Conservation (phyloP, 192 early-diverging fungal species). For the Gorgonomyces haynaldii region DNA sequence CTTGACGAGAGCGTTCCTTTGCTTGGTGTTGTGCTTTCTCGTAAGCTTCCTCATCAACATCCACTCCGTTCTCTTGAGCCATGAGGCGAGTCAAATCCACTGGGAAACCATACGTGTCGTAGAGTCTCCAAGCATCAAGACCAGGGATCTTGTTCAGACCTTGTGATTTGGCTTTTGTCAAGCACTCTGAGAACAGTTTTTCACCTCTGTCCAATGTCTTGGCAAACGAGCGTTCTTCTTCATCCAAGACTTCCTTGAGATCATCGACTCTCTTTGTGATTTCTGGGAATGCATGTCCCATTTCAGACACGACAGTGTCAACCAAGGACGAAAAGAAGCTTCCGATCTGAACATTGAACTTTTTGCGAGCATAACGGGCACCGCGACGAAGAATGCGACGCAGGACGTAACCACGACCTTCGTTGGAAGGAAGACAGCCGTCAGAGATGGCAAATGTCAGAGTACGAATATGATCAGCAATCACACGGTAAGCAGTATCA, state of each 20-base stretch:
- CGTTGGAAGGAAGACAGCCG: slow-evolving; percentile 91
- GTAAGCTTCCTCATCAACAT: slow-evolving; percentile 77
- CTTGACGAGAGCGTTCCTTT: slow-evolving; percentile 56
- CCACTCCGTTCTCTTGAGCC: slow-evolving; percentile 90
- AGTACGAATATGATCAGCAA: slow-evolving; percentile 96
- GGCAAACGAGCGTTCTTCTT: slow-evolving; percentile 91
- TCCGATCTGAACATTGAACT: slow-evolving; percentile 81
- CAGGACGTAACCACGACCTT: slow-evolving; percentile 96
- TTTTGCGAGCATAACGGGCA: slow-evolving; percentile 84
- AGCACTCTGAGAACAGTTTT: slow-evolving; percentile 75
- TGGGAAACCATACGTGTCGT: slow-evolving; percentile 98
- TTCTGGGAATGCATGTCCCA: slow-evolving; percentile 91
- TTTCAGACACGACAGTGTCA: slow-evolving; percentile 79
- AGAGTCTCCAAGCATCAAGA: slow-evolving; percentile 90
- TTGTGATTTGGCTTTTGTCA: slow-evolving; percentile 53
- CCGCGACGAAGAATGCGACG: slow-evolving; percentile 92
- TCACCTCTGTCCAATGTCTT: slow-evolving; percentile 96
- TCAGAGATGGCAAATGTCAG: slow-evolving; percentile 94
- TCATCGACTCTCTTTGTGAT: slow-evolving; percentile 59
- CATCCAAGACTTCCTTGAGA: slow-evolving; percentile 91
- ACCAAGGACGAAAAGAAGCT: slow-evolving; percentile 88
- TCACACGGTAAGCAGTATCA: slow-evolving; percentile 96
- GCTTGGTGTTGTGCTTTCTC: slow-evolving; percentile 63
- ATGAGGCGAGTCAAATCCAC: slow-evolving; percentile 93
- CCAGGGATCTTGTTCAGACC: slow-evolving; percentile 59